Evolutionary conservation across 2,329 filamentous ascomycete species (phyloP), one percentile per base, ranked within the genome.

Genomic region (Penicillium verrucosum): DNA sequence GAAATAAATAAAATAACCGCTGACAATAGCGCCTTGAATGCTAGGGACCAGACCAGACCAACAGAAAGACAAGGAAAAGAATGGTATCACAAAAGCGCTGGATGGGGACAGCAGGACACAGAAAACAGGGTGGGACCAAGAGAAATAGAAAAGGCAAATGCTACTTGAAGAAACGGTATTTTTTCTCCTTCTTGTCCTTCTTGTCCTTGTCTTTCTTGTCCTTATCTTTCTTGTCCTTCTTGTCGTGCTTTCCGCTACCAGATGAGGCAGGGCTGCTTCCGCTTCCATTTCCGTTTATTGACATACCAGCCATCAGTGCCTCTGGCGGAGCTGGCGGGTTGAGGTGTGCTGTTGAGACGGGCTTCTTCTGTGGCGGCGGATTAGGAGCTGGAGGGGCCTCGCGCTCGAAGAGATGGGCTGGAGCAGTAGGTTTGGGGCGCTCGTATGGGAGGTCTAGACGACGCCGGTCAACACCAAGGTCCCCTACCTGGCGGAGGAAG

Each of bases 331-430:
- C 67, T 4, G 68, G 66, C 8, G 62, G 65, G 46, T 68, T 69
- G 52, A 63, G 61, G 36, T 62, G 56, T 4, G 64, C 59, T 21
- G 57, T 58, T 10, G 66, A 63, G 4, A 61, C 58, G 12, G 65
- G 60, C 10, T 57, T 56, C 56, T 68, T 64, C n/a, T 61, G 64
- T 23, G 62, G 58, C 18, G 66, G 63, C 25, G 65, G 65, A 34
- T 62, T 60, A 11, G 87, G 85, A 38, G 78, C 75, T 38, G 85
- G 79, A 4, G 79, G 78, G 44, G 80, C 75, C 25, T 87, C 85
- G 49, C 86, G 84, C 73, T 96, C 91, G 65, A 94, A 94, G 10
- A 99, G 77, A 76, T 96, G 90, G 6, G 87, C 87, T 1, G 94
- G 94, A 0, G 92, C 89, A 59, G 88, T 87, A n/a, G 86, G 88